phyloP scores from a whole-genome alignment of 768 basidiomycete species.

The Collybiopsis luxurians region DNA sequence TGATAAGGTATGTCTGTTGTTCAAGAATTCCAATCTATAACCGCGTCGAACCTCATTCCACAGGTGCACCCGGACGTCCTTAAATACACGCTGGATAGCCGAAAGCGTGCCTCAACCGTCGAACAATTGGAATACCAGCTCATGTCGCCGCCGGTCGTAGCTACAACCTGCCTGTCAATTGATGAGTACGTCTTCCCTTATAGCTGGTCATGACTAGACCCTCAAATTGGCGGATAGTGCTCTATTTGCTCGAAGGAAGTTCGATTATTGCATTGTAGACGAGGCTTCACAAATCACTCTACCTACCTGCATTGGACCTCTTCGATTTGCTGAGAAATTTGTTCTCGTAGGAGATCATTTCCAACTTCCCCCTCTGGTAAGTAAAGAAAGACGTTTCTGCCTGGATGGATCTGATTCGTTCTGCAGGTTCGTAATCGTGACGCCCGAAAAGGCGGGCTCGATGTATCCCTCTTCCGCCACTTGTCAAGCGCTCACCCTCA shows the following conservation, averaged over 20 bases:
- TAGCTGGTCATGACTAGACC: slow-evolving; percentile 29
- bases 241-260: slow-evolving; percentile 78
- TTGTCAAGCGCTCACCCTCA: slow-evolving; percentile 86
- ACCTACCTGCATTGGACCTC: slow-evolving; percentile 91
- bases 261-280: slow-evolving; percentile 97
- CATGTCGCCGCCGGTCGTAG: slow-evolving; percentile 89
- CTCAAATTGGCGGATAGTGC: slow-evolving; percentile 47
- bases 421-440: slow-evolving; percentile 75
- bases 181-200: slow-evolving; percentile 70
- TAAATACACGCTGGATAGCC: slow-evolving; percentile 63
- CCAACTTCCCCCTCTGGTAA: slow-evolving; percentile 91
- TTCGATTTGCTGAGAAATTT: slow-evolving; percentile 87
- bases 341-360: slow-evolving; percentile 97
- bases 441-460: slow-evolving; percentile 84
- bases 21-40: background rate
- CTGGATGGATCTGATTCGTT: background rate
- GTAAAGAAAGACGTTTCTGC: slow-evolving; percentile 11
- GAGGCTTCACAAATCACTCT: slow-evolving; percentile 98
- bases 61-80: slow-evolving; percentile 84
- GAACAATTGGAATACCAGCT: slow-evolving; percentile 81
- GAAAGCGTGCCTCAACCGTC: slow-evolving; percentile 59
- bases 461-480: slow-evolving; percentile 84
- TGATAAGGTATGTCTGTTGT: slow-evolving; percentile 67
- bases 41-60: background rate
- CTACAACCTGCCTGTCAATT: slow-evolving; percentile 91